Conservation (phyloP, 1,284 basidiomycete genomes). For the Golubevia pallescens region DNA sequence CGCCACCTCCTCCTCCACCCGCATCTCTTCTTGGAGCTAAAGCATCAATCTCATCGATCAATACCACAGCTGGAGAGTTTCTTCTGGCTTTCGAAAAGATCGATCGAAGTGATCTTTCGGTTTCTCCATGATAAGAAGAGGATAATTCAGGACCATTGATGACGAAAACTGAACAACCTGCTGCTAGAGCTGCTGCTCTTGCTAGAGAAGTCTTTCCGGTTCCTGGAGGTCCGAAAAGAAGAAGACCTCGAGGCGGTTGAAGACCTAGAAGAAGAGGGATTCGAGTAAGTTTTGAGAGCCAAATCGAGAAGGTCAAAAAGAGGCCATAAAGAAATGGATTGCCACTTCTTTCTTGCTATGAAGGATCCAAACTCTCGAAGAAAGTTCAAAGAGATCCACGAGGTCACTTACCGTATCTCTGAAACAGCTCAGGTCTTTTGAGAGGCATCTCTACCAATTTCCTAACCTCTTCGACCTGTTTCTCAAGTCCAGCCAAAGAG, state of each 20-base stretch:
- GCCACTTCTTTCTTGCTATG: neutral
- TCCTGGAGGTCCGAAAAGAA: slow-evolving; percentile 63
- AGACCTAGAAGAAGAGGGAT: slow-evolving; percentile 17
- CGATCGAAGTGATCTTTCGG: slow-evolving; percentile 73
- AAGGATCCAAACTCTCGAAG: neutral
- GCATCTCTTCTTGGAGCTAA: slow-evolving; percentile 89
- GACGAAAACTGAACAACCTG: slow-evolving; percentile 41
- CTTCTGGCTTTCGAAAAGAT: slow-evolving; percentile 84
- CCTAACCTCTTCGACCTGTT: slow-evolving; percentile 49
- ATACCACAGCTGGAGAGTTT: slow-evolving; percentile 81
- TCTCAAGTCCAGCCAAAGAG: slow-evolving; percentile 47
- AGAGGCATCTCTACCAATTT: slow-evolving; percentile 56
- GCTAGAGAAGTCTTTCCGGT: slow-evolving; percentile 64
- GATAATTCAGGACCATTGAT: slow-evolving; percentile 58
- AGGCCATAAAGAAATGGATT: neutral
- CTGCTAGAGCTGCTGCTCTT: slow-evolving; percentile 46
- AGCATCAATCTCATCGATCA: slow-evolving; percentile 96
- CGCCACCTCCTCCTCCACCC: slow-evolving; percentile 76
- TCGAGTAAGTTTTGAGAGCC: neutral
- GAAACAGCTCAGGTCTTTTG: slow-evolving; percentile 49
- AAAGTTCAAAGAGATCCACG: neutral
- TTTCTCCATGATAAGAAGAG: slow-evolving; percentile 61
- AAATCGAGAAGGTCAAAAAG: neutral
- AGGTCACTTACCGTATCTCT: slow-evolving; percentile 52
- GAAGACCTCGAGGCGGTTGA: slow-evolving; percentile 53